Conservation (phyloP, 192 early-diverging fungal species). For the Umbelopsis sp. region DNA sequence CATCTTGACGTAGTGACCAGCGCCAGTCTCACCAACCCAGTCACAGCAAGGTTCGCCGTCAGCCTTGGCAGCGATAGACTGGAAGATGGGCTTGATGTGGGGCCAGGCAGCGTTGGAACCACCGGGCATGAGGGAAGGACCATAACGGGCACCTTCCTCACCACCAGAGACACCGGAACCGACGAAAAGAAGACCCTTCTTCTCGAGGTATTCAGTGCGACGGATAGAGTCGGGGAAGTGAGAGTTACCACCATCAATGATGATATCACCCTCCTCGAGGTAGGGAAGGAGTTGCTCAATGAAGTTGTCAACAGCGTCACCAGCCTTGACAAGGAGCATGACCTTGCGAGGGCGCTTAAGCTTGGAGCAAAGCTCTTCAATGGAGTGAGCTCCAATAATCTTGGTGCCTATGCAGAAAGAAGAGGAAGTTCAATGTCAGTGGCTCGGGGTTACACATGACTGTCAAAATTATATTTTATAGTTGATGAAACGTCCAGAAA, state of each 20-base stretch:
- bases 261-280: conserved; percentile 91
- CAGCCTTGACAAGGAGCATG: conserved; percentile 99
- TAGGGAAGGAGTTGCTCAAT: conserved; percentile 88
- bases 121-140: conserved; percentile 97
- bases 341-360: conserved; percentile 96
- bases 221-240: conserved; percentile 97
- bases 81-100: conserved; percentile 95
- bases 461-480: not conserved
- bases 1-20: conserved; percentile 99
- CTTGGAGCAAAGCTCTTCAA: conserved; percentile 93
- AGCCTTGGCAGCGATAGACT: conserved; percentile 91
- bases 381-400: conserved; percentile 90
- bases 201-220: conserved; percentile 84
- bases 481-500: conserved; percentile 1
- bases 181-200: conserved; percentile 92
- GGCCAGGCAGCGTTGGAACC: conserved; percentile 93
- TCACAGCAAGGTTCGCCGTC: conserved; percentile 95
- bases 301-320: conserved; percentile 91
- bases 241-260: conserved; percentile 99
- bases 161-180: conserved; percentile 98
- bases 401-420: conserved; percentile 68
- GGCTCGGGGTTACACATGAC: not conserved
- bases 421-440: not conserved
- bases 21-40: conserved; percentile 97
- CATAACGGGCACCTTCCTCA: conserved; percentile 97